Base-by-base conservation (phyloP, 2,329 filamentous ascomycete genomes). In the Cercospora beticola region DNA sequence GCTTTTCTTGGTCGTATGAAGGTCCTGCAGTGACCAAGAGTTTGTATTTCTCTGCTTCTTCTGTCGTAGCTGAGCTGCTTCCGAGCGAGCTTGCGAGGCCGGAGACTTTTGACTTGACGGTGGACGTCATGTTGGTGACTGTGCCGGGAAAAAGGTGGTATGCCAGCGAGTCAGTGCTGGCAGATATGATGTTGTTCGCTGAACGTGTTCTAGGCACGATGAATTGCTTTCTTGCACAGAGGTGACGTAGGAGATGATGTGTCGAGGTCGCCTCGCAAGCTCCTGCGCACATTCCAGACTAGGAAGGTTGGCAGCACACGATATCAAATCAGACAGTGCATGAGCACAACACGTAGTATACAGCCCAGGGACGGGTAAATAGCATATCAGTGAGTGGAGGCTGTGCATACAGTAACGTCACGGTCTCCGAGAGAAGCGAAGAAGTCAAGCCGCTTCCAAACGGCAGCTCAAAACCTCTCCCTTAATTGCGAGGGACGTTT, bases 11-110 rank as follows among this genome's bases (percentile, higher is more conserved):
- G 77, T 95, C 88, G 81, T 97, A 97, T 66, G 84, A 84, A 1
- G 91, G 85, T 3, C 94, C 94, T 1, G 92, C 92, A 0, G 92
- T 95, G 65, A 97, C 89, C 71, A 88, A 87, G 68, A 98, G 86
- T 54, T 91, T 86, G 79, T 95, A 97, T 73, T 92, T 90, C 21
- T 76, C 73, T 74, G 77, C 78, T 79, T 83, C 78, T 77, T 79
- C 46, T 70, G 72, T 49, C 74, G 76, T 78, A 30, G 68, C 67
- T 26, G 68, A 60, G 36, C 60, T 65, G 18, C 62, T 59, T 56
- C 65, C 61, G 16, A 36, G 8, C 2, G 62, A 64, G 56, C 70
- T 68, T 64, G 67, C 72, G 28, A 64, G 52, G 43, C 72, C 71
- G 30, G 71, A 66, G 57, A 68, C 63, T 46, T 68, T 68, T 4